Base-by-base conservation (phyloP, 768 basidiomycete species). In the Podaxis sp. region DNA sequence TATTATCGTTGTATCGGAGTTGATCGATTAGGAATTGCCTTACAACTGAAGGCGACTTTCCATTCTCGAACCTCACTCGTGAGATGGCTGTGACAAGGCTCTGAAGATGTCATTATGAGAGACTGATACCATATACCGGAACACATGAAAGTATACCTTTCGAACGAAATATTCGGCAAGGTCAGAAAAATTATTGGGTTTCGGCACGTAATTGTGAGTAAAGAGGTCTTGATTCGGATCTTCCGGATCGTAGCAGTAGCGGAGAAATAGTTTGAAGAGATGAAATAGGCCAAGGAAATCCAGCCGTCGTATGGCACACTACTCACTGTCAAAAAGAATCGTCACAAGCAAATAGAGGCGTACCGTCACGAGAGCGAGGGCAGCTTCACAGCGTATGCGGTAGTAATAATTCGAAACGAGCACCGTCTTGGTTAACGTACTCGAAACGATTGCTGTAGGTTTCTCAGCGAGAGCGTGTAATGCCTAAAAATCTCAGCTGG, bases 371-470 rank as follows among this genome's bases (percentile, higher is more conserved):
- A 99, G 82, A 2, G 93, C 93, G 28, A 86, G 75, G 3, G 93
- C 94, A 1, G 97, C 97, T 75, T 98, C 96, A 76, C 93, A 95
- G 3, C 97, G 92, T 57, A 99, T 91, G 24, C 96, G 90, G 73
- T 90, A 96, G 75, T 93, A 98, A 75, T 99, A 99, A 72, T 97
- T 97, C 28, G 92, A 87, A 11, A 98, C 96, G 30, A 99, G 82
- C 0, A 95, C 90, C 0, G 95, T 95, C 78, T 94, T 95, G 55
- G 96, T 95, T 57, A 98, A 80, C 9, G 92, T 93, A 71, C 92
- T 93, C 28, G 94, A 93, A 53, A 95, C 90, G 68, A 96, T 92
- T 1, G 89, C 83, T 5, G 87, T 94, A 0, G 92, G 90, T 73
- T 87, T 88, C 74, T 83, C 90, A 3, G 90, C 81, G 42, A 99